Conservation (phyloP, 371 early-diverging fungal genomes). For the Mortierella sp. region DNA sequence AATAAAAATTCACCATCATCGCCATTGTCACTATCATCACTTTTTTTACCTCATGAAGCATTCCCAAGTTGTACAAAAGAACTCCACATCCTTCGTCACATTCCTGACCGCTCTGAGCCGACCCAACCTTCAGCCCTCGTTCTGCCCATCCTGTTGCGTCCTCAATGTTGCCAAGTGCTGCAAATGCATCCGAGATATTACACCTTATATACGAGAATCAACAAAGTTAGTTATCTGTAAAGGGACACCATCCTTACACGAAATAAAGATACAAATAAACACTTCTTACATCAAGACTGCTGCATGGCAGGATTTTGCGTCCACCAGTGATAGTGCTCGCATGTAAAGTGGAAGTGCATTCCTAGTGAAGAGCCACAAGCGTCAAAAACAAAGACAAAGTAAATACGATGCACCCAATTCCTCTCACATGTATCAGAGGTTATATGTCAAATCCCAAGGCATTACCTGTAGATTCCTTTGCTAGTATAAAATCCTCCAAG, state of each 20-base stretch:
- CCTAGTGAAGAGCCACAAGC: constrained; percentile 34
- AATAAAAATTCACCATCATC: background rate
- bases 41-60: constrained; percentile 69
- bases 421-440: no score
- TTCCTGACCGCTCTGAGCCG: constrained; percentile 58
- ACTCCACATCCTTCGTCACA: constrained; percentile 73
- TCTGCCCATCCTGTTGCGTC: constrained; percentile 74
- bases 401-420: background rate
- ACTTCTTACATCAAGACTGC: constrained; percentile 43
- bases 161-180: constrained; percentile 63
- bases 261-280: background rate
- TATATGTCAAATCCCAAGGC: background rate
- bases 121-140: constrained; percentile 66
- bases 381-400: background rate
- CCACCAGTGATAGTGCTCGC: constrained; percentile 63
- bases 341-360: constrained; percentile 73
- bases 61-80: constrained; percentile 71
- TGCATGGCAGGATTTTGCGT: constrained; percentile 53
- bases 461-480: constrained; percentile 63
- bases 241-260: no score
- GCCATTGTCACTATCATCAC: background rate
- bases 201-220: constrained; percentile 57
- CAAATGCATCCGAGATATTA: constrained; percentile 71
- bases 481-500: constrained; percentile 70
- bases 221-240: background rate